Evolutionary conservation across 805 yeast genomes (phyloP).

Genomic region (Barnettozyma siamensis): DNA sequence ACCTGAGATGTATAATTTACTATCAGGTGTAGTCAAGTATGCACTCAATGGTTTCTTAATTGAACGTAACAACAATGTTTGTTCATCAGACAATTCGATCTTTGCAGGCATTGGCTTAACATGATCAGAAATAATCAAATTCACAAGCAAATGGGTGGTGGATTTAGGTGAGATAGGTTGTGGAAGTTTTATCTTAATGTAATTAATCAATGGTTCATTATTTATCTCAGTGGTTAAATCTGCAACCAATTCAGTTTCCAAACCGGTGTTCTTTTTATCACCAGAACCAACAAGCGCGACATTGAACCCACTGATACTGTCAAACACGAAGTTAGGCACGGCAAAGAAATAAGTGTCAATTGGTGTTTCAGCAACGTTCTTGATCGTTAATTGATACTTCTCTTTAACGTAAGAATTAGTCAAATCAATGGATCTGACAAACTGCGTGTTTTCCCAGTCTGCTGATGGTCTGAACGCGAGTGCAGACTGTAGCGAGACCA

Average conservation of each 20-base stretch:
- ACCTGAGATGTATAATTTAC: slow-evolving; percentile 41
- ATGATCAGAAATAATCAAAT: slow-evolving; percentile 41
- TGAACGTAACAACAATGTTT: slow-evolving; percentile 49
- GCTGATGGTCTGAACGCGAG: slow-evolving; percentile 17
- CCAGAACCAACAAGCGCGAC: slow-evolving; percentile 26
- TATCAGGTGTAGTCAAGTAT: slow-evolving; percentile 45
- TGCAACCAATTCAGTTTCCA: slow-evolving; percentile 24
- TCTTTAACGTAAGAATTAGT: slow-evolving; percentile 62
- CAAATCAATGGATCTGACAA: slow-evolving; percentile 57
- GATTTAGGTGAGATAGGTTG: slow-evolving; percentile 64
- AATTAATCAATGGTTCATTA: slow-evolving; percentile 27
- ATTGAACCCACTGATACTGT: slow-evolving; percentile 40
- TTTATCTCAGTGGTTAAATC: slow-evolving; percentile 18
- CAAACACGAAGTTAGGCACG: slow-evolving; percentile 42
- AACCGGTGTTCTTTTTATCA: slow-evolving; percentile 7
- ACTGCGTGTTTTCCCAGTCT: slow-evolving; percentile 49
- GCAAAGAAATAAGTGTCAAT: slow-evolving; percentile 51
- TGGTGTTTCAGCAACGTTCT: slow-evolving; percentile 54
- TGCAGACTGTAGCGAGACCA: not conserved
- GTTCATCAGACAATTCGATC: slow-evolving; percentile 54
- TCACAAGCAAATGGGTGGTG: slow-evolving; percentile 40
- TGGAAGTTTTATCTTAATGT: slow-evolving; percentile 50
- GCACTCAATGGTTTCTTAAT: slow-evolving; percentile 54
- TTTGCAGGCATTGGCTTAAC: slow-evolving; percentile 59
- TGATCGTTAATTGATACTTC: slow-evolving; percentile 45